These are phyloP conservation scores for Lojkania enalia DNA, from an alignment of 2,329 filamentous ascomycete species.

Conservation along the genomic window DNA sequence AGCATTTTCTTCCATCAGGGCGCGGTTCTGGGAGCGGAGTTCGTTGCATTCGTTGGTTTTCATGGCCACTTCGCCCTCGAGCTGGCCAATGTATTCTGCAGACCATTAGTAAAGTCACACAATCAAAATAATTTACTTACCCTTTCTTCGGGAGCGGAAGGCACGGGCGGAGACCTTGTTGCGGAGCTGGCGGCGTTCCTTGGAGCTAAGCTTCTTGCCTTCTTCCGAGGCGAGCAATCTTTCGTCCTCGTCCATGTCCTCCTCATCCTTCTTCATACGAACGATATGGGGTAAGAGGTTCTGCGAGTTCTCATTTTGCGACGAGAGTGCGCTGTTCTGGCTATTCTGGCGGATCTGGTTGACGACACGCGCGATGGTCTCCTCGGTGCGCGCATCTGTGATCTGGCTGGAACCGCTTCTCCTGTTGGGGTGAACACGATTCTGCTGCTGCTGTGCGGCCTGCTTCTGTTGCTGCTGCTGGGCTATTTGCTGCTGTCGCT, in stretches of 20 bases:
- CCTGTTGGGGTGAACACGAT: slow-evolving; percentile 29
- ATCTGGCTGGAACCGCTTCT: slow-evolving; percentile 45
- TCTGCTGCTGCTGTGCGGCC: slow-evolving; percentile 40
- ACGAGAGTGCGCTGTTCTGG: slow-evolving; percentile 52
- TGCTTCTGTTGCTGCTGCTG: slow-evolving; percentile 46
- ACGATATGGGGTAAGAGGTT: slow-evolving; percentile 66
- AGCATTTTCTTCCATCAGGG: slow-evolving; percentile 82
- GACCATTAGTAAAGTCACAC: slow-evolving; percentile 52
- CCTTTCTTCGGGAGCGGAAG: slow-evolving; percentile 97
- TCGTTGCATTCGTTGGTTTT: slow-evolving; percentile 84
- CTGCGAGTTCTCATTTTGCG: slow-evolving; percentile 55
- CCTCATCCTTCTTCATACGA: slow-evolving; percentile 86
- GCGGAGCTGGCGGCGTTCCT: slow-evolving; percentile 92
- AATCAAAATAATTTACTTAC: slow-evolving; percentile 58
- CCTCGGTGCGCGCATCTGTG: slow-evolving; percentile 63
- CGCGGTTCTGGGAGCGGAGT: slow-evolving; percentile 77
- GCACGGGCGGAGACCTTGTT: slow-evolving; percentile 99
- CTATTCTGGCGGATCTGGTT: slow-evolving; percentile 87
- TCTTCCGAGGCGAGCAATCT: slow-evolving; percentile 91
- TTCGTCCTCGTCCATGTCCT: slow-evolving; percentile 99
- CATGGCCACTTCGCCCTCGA: slow-evolving; percentile 83
- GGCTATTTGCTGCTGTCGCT: slow-evolving; percentile 41
- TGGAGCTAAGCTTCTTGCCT: slow-evolving; percentile 98
- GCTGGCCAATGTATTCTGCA: slow-evolving; percentile 92
- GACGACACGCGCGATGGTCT: slow-evolving; percentile 90